A percentile compares a stretch with the other conserved stretches of the same genome.
phyloP scores from a whole-genome alignment of 2,329 filamentous ascomycete genomes.

The Fusarium poae region DNA sequence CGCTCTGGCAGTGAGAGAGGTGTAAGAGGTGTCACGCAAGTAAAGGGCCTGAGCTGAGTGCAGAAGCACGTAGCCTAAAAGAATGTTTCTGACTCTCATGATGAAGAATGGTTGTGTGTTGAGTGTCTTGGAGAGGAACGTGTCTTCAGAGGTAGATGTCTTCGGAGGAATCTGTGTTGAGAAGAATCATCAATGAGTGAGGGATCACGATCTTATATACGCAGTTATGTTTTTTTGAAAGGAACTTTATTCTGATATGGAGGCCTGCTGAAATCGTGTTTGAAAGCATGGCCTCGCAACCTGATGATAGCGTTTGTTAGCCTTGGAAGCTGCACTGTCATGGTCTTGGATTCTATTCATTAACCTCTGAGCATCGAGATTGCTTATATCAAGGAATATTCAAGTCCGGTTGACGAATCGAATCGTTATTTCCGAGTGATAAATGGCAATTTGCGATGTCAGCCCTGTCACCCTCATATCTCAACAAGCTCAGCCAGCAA shows the following conservation, averaged over 20 bases:
- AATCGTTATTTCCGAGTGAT: not conserved
- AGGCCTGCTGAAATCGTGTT: no score
- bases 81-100: constrained; percentile 10
- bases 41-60: not conserved
- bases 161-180: no score
- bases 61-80: constrained; percentile 7
- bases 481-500: no score
- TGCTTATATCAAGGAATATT: not conserved
- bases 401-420: not conserved
- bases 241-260: no score
- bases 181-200: rapidly evolving
- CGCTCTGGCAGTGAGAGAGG: not conserved
- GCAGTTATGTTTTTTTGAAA: no score
- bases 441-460: not conserved
- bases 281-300: no score
- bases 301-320: not conserved
- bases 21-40: not conserved
- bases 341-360: not conserved
- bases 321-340: not conserved
- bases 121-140: no score
- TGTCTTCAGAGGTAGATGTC: no score
- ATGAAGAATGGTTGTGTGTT: not conserved
- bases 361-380: no score
- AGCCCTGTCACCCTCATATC: no score
- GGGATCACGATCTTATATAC: not conserved